Evolutionary conservation across 2,329 filamentous ascomycete species (phyloP).

Genomic region (Clonostachys rosea): DNA sequence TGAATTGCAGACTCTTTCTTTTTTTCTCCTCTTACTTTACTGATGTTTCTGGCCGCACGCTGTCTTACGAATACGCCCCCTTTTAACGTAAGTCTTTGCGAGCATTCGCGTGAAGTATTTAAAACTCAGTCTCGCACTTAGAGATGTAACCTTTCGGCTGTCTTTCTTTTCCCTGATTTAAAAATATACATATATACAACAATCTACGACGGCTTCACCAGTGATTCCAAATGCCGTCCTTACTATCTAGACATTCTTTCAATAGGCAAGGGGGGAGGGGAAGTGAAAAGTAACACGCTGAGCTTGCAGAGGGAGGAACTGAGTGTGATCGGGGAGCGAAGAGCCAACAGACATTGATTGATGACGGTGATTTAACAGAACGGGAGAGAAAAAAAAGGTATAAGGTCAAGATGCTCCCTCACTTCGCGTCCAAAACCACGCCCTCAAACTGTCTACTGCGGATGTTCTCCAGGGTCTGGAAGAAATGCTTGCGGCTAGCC

Average conservation of each 20-base stretch:
- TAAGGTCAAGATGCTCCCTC: not conserved
- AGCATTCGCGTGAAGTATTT: not conserved
- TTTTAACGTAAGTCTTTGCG: no score
- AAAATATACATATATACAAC: conserved; percentile 4
- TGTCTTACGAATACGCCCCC: no score
- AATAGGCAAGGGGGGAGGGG: not conserved
- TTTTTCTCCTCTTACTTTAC: no score
- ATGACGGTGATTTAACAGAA: not conserved
- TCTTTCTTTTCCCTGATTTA: not conserved
- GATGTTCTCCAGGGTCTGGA: conserved; percentile 93
- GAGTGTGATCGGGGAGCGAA: no score
- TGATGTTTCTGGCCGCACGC: no score
- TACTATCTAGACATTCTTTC: not conserved
- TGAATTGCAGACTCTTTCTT: not conserved
- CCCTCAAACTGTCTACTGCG: conserved; percentile 88
- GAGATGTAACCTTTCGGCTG: not conserved
- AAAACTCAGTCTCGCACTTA: not conserved
- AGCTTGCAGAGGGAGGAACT: no score
- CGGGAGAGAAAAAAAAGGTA: not conserved
- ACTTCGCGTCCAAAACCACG: conserved; percentile 65
- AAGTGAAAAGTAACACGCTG: no score
- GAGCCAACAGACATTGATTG: no score
- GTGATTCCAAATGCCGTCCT: not conserved
- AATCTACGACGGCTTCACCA: not conserved
- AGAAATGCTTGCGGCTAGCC: conserved; percentile 87